These are phyloP conservation scores for Anisodus tanguticus DNA, from an alignment of 257 asterid genomes.

Conservation along the genomic window DNA sequence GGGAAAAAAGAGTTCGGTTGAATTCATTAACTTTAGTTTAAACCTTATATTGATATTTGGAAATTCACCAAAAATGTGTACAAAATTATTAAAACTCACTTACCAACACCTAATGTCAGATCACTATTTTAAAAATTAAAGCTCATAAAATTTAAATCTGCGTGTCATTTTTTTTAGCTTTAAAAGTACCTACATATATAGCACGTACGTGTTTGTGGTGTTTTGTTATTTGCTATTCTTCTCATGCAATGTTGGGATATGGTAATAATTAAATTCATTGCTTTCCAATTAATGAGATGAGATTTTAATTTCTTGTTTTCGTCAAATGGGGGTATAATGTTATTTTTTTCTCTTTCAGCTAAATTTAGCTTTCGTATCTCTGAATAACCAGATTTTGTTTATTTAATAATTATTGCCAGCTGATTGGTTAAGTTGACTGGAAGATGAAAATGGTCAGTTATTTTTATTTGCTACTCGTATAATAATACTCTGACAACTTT, in stretches of 20 bases:
- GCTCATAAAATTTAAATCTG: no score
- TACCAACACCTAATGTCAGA: no score
- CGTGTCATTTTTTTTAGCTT: background rate
- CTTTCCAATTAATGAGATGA: background rate
- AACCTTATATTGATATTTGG: background rate
- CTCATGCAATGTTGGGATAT: background rate
- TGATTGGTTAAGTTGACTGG: slow-evolving; percentile 19
- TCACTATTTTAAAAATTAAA: no score
- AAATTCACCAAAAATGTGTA: background rate
- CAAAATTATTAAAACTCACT: no score
- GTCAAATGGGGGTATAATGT: background rate
- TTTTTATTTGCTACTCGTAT: background rate
- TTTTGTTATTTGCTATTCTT: background rate
- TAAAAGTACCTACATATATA: background rate
- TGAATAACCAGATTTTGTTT: background rate
- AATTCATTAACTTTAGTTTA: background rate
- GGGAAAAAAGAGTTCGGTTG: no score
- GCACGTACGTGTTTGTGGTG: background rate
- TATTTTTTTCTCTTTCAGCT: background rate
- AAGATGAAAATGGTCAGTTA: background rate
- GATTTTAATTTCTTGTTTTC: background rate
- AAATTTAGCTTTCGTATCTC: background rate
- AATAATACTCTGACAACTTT: slow-evolving; percentile 3
- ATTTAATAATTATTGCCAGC: no score
- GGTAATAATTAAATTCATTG: no score